Evolutionary conservation across 2,329 filamentous ascomycete species (phyloP).

Genomic region (Trichophyton mentagrophytes): DNA sequence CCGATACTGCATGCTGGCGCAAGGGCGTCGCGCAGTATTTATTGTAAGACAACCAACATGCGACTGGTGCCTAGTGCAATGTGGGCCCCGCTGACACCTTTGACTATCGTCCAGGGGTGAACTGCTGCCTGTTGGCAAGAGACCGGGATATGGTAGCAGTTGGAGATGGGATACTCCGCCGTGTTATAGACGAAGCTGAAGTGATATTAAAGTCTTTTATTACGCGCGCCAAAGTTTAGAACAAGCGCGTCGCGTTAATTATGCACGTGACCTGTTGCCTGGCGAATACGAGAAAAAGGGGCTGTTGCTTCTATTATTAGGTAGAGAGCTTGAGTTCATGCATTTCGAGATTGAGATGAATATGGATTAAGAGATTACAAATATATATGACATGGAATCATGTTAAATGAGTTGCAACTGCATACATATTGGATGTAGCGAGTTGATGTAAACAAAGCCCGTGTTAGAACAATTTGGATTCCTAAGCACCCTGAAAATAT

Average conservation of each 20-base stretch:
- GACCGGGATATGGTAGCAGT: not conserved
- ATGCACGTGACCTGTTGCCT: not conserved
- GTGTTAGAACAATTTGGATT: not conserved
- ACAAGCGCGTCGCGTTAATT: not conserved
- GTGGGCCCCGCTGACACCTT: not conserved
- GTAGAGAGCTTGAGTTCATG: not conserved
- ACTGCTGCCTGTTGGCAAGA: not conserved
- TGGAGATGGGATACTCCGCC: not conserved
- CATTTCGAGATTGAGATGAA: not conserved
- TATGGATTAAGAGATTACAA: not conserved
- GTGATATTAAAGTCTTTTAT: not conserved
- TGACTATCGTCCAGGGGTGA: not conserved
- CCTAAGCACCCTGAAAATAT: not conserved
- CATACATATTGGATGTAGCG: not conserved
- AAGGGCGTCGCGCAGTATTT: not conserved
- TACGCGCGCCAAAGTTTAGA: not conserved
- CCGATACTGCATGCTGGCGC: not conserved
- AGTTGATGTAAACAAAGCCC: not conserved
- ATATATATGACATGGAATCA: not conserved
- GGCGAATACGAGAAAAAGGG: not conserved
- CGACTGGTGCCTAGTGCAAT: not conserved
- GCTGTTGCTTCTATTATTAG: not conserved
- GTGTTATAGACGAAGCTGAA: not conserved
- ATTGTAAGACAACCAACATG: not conserved
- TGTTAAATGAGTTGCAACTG: constrained; percentile 1